These are phyloP conservation scores for Blastocrithidia nonstop DNA, from an alignment of 208 protist species.

Conservation along the genomic window DNA sequence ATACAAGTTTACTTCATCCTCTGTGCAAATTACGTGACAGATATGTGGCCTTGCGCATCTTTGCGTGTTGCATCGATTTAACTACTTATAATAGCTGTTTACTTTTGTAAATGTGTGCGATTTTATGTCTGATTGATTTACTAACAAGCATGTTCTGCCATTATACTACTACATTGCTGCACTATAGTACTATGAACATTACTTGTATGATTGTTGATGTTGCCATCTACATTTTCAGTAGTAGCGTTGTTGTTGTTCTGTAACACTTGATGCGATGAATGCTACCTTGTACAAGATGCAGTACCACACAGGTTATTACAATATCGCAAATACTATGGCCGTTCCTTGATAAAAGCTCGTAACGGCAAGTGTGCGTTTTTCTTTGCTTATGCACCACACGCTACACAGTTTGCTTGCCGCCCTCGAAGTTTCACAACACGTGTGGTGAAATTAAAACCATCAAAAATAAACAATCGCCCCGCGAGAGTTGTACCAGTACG, in stretches of 20 bases:
- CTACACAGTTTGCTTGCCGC: conserved; percentile 28
- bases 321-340: conserved; percentile 38
- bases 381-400: conserved; percentile 27
- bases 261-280: no score
- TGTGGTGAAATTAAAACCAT: conserved; percentile 47
- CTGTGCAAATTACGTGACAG: no score
- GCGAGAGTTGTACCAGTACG: conserved; percentile 41
- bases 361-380: conserved; percentile 3
- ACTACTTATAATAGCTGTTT: no score
- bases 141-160: neutral
- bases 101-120: no score
- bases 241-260: no score
- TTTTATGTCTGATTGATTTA: no score
- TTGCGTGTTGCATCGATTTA: no score
- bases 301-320: no score
- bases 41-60: no score
- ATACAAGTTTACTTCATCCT: no score
- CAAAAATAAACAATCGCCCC: conserved; percentile 77
- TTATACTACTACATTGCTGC: neutral
- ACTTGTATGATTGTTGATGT: neutral
- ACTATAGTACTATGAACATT: no score
- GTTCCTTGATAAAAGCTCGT: conserved; percentile 4
- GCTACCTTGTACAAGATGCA: no score
- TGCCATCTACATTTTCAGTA: neutral
- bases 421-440: conserved; percentile 57